These are phyloP conservation scores for Cyclotella cryptica DNA, from an alignment of 108 stramenopile genomes.

Conservation along the genomic window DNA sequence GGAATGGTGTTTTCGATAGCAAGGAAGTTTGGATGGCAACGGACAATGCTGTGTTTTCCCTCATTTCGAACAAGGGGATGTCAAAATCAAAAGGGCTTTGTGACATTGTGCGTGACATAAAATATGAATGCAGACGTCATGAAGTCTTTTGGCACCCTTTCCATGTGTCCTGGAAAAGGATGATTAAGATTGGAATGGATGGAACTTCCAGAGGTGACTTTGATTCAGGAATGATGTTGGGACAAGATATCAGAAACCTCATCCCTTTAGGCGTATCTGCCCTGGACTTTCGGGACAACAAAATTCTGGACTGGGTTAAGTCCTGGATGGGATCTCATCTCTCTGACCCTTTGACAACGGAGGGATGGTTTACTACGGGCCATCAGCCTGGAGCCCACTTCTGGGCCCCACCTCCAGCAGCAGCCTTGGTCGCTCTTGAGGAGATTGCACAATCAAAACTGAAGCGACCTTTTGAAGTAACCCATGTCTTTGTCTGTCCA, in stretches of 20 bases:
- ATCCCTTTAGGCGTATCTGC: background rate
- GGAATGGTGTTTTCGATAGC: background rate
- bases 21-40: no score
- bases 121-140: constrained; percentile 5
- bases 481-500: no score
- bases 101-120: constrained; percentile 3
- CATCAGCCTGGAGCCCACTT: constrained; percentile 19
- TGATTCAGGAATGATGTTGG: no score
- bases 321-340: constrained; percentile 4
- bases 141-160: no score
- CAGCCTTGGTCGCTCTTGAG: constrained; percentile 15
- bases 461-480: no score
- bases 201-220: no score
- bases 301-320: background rate
- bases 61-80: no score
- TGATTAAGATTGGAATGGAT: no score
- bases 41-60: constrained; percentile 10
- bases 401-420: constrained; percentile 26
- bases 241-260: background rate
- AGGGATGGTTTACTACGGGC: constrained; percentile 1
- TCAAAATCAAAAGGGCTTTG: background rate
- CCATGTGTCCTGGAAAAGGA: no score
- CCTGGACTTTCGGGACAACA: background rate
- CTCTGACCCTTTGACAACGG: background rate
- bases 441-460: constrained; percentile 2